A percentile compares a stretch with the other conserved stretches of the same genome.
phyloP scores from a whole-genome alignment of 2,329 filamentous ascomycete genomes.

The Cladosporium oxysporum region DNA sequence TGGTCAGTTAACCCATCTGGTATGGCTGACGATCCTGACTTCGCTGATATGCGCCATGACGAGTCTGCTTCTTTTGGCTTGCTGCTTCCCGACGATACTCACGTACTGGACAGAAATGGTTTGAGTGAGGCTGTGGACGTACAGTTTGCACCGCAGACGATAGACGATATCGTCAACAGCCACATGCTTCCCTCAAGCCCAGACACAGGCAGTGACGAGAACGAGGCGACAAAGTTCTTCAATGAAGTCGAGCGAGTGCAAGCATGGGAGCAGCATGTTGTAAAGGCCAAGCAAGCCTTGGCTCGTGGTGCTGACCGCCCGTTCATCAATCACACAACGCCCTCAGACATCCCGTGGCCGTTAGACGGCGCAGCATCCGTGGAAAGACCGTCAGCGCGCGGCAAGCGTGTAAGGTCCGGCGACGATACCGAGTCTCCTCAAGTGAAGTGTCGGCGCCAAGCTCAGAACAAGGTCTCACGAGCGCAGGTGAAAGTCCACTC shows the following conservation, averaged over 20 bases:
- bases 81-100: neutral
- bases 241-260: slow-evolving; percentile 21
- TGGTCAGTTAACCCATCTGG: neutral
- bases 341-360: neutral
- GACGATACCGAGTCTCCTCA: neutral
- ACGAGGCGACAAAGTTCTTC: slow-evolving; percentile 21
- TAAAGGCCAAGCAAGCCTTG: slow-evolving; percentile 1
- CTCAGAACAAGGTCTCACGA: neutral
- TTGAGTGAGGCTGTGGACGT: neutral
- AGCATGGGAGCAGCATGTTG: slow-evolving; percentile 22
- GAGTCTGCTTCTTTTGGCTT: slow-evolving; percentile 1
- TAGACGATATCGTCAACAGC: slow-evolving; percentile 13
- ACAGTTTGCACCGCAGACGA: slow-evolving; percentile 9
- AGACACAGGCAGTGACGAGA: neutral
- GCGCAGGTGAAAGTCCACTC: neutral
- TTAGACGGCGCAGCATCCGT: neutral
- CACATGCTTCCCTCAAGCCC: neutral
- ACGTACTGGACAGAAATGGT: neutral
- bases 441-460: neutral
- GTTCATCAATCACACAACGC: slow-evolving; percentile 26
- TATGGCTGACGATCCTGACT: neutral
- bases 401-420: slow-evolving; percentile 1
- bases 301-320: slow-evolving; percentile 4
- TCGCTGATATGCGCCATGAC: neutral
- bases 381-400: neutral